Conservation (phyloP, 441 rosid species). For the California macrophylla region DNA sequence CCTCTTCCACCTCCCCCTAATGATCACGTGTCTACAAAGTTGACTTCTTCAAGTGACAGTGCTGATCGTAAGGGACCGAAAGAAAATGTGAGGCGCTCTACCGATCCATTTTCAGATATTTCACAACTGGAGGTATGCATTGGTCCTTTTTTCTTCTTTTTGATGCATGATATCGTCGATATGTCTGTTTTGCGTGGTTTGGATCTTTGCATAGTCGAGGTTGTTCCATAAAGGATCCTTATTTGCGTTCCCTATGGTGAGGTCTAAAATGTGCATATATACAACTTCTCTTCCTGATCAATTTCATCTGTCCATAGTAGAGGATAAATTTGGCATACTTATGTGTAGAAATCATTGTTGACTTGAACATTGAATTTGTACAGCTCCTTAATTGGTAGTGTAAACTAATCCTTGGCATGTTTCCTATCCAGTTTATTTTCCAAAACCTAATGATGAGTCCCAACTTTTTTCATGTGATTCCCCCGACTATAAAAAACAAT, state of each 20-base stretch:
- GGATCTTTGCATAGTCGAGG: neutral
- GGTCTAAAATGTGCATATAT: neutral
- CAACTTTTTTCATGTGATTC: too few relatives aligned
- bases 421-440: too few relatives aligned
- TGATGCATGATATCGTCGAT: neutral
- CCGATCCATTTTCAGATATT: constrained; percentile 58
- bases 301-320: too few relatives aligned
- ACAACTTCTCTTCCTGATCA: too few relatives aligned
- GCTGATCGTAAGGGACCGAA: constrained; percentile 18
- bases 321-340: too few relatives aligned
- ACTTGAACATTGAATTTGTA: too few relatives aligned
- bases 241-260: neutral
- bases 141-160: neutral
- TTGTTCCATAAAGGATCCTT: neutral
- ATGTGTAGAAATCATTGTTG: too few relatives aligned
- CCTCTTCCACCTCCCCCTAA: constrained; percentile 92
- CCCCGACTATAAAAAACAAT: too few relatives aligned
- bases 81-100: constrained; percentile 32
- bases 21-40: constrained; percentile 59
- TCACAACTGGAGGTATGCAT: constrained; percentile 63
- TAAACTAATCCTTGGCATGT: too few relatives aligned
- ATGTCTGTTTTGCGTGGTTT: neutral
- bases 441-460: too few relatives aligned
- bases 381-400: too few relatives aligned
- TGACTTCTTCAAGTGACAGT: constrained; percentile 29